Conservation (phyloP, 768 basidiomycete genomes). For the Russula abietina region DNA sequence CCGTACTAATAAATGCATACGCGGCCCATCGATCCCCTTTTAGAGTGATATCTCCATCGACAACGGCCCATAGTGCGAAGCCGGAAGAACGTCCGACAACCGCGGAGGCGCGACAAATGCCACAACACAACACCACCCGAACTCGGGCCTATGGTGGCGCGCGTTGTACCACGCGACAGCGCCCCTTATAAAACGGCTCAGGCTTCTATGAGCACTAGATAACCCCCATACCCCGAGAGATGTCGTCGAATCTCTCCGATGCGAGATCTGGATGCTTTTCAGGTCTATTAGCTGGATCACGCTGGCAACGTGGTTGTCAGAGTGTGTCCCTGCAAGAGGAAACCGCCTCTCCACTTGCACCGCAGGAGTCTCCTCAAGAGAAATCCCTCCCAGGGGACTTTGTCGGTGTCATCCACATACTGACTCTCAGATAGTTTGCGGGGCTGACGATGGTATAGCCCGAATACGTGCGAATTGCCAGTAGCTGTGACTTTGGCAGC, state of each 20-base stretch:
- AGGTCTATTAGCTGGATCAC: constrained; percentile 19
- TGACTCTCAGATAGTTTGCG: not conserved
- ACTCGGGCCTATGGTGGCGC: constrained; percentile 11
- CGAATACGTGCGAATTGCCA: constrained; percentile 19
- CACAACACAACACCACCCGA: not conserved
- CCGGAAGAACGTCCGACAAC: constrained; percentile 23
- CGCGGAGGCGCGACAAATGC: constrained; percentile 23
- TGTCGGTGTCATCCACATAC: constrained; percentile 2
- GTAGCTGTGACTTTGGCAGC: constrained; percentile 23
- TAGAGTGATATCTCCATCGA: constrained; percentile 12
- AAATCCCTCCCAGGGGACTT: constrained; percentile 8
- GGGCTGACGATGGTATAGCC: constrained; percentile 17
- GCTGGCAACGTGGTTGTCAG: constrained; percentile 15
- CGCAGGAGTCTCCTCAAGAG: constrained; percentile 8
- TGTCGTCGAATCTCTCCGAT: constrained; percentile 8
- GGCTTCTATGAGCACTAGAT: not conserved
- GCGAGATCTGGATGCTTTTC: constrained; percentile 22
- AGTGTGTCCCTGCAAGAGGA: not conserved
- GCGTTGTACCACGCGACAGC: constrained; percentile 13
- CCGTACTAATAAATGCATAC: not conserved
- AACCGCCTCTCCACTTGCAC: constrained; percentile 7
- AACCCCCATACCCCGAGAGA: constrained; percentile 1
- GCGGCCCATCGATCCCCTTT: constrained; percentile 11
- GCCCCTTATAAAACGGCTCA: constrained; percentile 11
- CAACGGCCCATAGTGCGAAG: constrained; percentile 8